A percentile compares a stretch with the other conserved stretches of the same genome.
Conservation (phyloP, 164 flowering plant genomes). For the Saururus chinensis region DNA sequence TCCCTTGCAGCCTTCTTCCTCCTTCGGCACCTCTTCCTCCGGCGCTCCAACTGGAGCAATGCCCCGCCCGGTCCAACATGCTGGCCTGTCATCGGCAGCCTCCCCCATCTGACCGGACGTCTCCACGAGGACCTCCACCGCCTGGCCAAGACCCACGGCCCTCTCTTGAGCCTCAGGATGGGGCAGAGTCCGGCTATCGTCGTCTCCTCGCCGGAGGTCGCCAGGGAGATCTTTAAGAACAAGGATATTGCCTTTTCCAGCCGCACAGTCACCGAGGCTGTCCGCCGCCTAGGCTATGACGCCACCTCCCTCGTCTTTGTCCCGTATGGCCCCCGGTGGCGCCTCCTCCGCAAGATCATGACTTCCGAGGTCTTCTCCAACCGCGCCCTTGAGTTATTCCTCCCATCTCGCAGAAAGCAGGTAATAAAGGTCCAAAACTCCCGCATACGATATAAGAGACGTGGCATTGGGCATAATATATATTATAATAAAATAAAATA, state of each 20-base stretch:
- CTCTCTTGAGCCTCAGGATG: constrained; percentile 19
- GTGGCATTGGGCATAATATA: no score
- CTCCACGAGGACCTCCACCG: constrained; percentile 21
- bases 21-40: constrained; percentile 6
- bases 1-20: constrained; percentile 7
- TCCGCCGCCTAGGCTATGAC: constrained; percentile 13
- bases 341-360: constrained; percentile 17
- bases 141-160: constrained; percentile 15
- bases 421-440: not conserved
- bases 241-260: constrained; percentile 21
- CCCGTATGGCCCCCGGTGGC: constrained; percentile 21
- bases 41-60: constrained; percentile 13
- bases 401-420: constrained; percentile 18
- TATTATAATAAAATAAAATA: no score
- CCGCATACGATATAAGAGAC: no score
- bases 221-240: constrained; percentile 18
- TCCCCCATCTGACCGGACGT: constrained; percentile 18
- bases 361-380: constrained; percentile 21
- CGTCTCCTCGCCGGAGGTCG: constrained; percentile 20
- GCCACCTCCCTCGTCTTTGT: constrained; percentile 19
- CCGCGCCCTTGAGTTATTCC: constrained; percentile 15
- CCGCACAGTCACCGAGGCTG: constrained; percentile 24
- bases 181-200: constrained; percentile 23
- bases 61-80: constrained; percentile 21
- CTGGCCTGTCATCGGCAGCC: constrained; percentile 19